These are phyloP conservation scores for Cladosporium austrohemisphaericum DNA, from an alignment of 2,329 filamentous ascomycete genomes.

Conservation along the genomic window DNA sequence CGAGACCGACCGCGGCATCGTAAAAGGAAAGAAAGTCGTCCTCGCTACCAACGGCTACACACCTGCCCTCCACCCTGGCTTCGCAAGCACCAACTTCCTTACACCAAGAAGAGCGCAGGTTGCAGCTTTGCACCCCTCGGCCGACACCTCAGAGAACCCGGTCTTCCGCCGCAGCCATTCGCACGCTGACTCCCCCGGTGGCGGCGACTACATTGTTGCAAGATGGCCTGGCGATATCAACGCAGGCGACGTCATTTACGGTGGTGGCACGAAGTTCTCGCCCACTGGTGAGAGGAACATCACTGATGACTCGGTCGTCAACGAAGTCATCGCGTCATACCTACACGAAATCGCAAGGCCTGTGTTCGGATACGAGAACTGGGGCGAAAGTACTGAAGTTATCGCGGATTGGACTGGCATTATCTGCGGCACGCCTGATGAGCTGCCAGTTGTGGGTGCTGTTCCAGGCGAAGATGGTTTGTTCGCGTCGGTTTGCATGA, in stretches of 20 bases:
- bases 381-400: constrained; percentile 32
- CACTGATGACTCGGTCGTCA: constrained; percentile 53
- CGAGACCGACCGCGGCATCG: constrained; percentile 26
- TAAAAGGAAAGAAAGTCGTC: constrained; percentile 24
- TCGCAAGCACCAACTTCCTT: constrained; percentile 27
- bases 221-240: constrained; percentile 45
- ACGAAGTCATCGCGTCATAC: constrained; percentile 51
- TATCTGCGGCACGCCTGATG: constrained; percentile 51
- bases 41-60: constrained; percentile 31
- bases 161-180: constrained; percentile 7
- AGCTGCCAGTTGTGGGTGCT: constrained; percentile 45
- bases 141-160: constrained; percentile 27
- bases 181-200: constrained; percentile 24
- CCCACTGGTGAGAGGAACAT: constrained; percentile 48
- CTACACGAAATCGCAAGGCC: constrained; percentile 38
- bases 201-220: constrained; percentile 66
- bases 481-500: constrained; percentile 59
- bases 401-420: constrained; percentile 48
- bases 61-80: constrained; percentile 22
- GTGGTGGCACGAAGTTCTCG: constrained; percentile 52
- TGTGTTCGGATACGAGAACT: constrained; percentile 24
- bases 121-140: constrained; percentile 36
- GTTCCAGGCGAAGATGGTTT: constrained; percentile 39
- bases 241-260: constrained; percentile 57
- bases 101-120: constrained; percentile 42